Conservation (phyloP, 176 grass and related monocot species). For the Rhynchospora pubera region DNA sequence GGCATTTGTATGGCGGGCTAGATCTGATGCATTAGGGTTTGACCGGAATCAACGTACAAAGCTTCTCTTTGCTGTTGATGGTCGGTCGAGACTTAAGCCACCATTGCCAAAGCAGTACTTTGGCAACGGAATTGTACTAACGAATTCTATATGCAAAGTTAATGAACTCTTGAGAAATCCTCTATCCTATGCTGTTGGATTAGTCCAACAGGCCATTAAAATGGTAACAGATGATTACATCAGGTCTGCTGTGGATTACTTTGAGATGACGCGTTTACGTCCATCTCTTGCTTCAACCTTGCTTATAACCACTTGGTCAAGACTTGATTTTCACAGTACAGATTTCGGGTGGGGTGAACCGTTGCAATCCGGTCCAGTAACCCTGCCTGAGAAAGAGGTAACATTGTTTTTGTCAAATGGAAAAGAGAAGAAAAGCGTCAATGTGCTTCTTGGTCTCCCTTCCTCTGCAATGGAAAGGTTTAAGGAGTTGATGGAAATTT, state of each 20-base stretch:
- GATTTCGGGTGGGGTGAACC: constrained; percentile 76
- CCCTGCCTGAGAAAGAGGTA: constrained; percentile 73
- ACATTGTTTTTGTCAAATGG: constrained; percentile 65
- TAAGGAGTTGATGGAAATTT: constrained; percentile 36
- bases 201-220: constrained; percentile 41
- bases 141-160: constrained; percentile 41
- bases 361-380: constrained; percentile 45
- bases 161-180: constrained; percentile 36
- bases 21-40: constrained; percentile 42
- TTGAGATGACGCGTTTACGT: constrained; percentile 49
- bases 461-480: constrained; percentile 55
- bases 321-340: constrained; percentile 55
- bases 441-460: constrained; percentile 69
- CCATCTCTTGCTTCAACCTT: constrained; percentile 64
- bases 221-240: constrained; percentile 50
- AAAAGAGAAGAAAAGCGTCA: constrained; percentile 40
- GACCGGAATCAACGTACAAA: constrained; percentile 28
- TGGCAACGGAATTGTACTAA: constrained; percentile 68
- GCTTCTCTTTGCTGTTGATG: constrained; percentile 74
- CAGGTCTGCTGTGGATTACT: constrained; percentile 67
- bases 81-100: constrained; percentile 41
- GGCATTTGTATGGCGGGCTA: constrained; percentile 54
- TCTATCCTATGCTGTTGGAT: constrained; percentile 17
- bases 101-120: constrained; percentile 57
- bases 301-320: constrained; percentile 67